Percentiles rank a stretch among this genome's conserved stretches.
Conservation (phyloP, 2,329 filamentous ascomycete species). For the Orbilia oligospora region DNA sequence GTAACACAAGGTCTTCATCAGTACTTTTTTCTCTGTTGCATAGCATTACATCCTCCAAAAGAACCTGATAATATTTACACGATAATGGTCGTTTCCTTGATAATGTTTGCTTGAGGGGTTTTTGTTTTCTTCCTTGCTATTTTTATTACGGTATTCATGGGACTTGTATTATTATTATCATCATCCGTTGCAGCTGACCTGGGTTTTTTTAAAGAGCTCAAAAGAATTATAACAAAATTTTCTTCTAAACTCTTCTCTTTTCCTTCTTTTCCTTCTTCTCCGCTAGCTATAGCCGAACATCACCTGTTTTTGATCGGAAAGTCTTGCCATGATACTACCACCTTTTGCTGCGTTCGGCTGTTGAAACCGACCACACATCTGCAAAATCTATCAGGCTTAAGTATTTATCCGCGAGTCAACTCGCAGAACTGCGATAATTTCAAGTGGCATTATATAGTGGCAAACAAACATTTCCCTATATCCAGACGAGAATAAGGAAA, state of each 20-base stretch:
- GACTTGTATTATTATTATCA: slow-evolving; percentile 45
- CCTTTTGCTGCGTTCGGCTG: slow-evolving; percentile 17
- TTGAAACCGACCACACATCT: slow-evolving; percentile 32
- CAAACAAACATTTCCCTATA: slow-evolving; percentile 3
- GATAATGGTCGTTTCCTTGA: slow-evolving; percentile 2
- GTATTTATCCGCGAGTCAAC: slow-evolving; percentile 41
- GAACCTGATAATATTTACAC: slow-evolving; percentile 3
- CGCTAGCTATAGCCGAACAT: background rate
- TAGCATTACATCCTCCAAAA: slow-evolving; percentile 20
- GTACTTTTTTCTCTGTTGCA: background rate
- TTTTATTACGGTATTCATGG: slow-evolving; percentile 32
- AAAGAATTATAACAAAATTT: background rate
- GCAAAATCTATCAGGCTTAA: slow-evolving; percentile 35
- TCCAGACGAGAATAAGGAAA: background rate
- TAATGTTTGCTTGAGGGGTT: slow-evolving; percentile 16
- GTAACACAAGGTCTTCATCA: slow-evolving; percentile 6
- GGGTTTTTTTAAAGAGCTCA: slow-evolving; percentile 11
- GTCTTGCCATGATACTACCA: slow-evolving; percentile 23
- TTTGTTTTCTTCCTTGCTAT: background rate
- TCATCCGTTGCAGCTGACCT: slow-evolving; percentile 4
- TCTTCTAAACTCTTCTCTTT: too few species aligned
- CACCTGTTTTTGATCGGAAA: slow-evolving; percentile 18
- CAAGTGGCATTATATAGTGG: slow-evolving; percentile 1
- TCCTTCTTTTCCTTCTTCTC: background rate
- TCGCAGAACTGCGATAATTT: slow-evolving; percentile 19